A percentile compares a stretch with the other conserved stretches of the same genome.
Evolutionary conservation across 495 filamentous ascomycete genomes (phyloP).

Genomic region (Aspergillus hancockii): DNA sequence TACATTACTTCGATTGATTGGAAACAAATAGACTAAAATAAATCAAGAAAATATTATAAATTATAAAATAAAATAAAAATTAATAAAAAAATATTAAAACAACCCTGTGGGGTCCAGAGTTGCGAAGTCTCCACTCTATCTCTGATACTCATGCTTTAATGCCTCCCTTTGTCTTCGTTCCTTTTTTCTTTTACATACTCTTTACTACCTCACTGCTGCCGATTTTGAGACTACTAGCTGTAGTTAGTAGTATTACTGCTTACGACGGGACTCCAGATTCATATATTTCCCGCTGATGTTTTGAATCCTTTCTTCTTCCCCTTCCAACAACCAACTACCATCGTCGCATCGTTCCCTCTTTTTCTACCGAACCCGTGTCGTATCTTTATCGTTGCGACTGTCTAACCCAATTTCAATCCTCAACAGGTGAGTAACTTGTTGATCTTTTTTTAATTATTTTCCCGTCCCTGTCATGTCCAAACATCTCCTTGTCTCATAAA

Average conservation of each 20-base stretch:
- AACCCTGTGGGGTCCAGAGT: conserved; percentile 16
- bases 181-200: conserved; percentile 12
- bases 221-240: conserved; percentile 2
- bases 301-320: neutral
- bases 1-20: too few relatives aligned
- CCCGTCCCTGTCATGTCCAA: conserved; percentile 7
- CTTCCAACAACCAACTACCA: conserved; percentile 4
- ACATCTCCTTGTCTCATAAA: neutral
- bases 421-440: neutral
- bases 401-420: conserved; percentile 12
- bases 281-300: neutral
- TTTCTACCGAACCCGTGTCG: conserved; percentile 1
- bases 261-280: neutral
- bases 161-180: conserved; percentile 17
- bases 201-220: conserved; percentile 2
- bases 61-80: conserved; percentile 6
- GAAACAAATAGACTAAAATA: conserved; percentile 4
- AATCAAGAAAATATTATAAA: neutral
- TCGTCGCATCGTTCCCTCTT: neutral
- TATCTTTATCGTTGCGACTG: neutral
- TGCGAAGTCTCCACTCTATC: conserved; percentile 16
- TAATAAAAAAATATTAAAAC: conserved; percentile 9
- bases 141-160: conserved; percentile 18
- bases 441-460: neutral
- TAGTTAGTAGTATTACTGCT: conserved; percentile 1